Conservation (phyloP, 345 rosid genomes). For the Kernera saxatilis region DNA sequence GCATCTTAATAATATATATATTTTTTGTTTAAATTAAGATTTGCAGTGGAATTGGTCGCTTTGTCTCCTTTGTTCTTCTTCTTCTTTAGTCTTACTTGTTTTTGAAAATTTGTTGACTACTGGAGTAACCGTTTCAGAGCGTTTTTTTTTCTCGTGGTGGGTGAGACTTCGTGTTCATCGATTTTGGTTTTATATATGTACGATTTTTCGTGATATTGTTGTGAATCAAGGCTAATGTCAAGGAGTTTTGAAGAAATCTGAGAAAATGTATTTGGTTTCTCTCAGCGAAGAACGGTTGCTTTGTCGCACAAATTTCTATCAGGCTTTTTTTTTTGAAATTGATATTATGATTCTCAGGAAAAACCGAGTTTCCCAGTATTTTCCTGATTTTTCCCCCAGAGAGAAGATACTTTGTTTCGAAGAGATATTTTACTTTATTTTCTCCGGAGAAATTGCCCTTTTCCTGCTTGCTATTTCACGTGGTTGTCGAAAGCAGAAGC, state of each 20-base stretch:
- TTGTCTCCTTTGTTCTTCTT: background rate
- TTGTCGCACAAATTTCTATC: background rate
- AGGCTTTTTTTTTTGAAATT: background rate
- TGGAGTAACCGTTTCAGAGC: background rate
- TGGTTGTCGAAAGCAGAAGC: constrained; percentile 33
- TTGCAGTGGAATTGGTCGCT: constrained; percentile 13
- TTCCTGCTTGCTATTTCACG: constrained; percentile 20
- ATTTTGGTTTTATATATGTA: background rate
- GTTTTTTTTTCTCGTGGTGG: background rate
- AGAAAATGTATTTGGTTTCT: background rate
- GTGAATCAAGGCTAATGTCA: background rate
- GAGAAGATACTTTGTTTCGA: constrained; percentile 7
- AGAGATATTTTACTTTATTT: constrained; percentile 5
- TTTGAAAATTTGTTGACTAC: constrained; percentile 29
- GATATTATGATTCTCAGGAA: background rate
- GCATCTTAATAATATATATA: background rate
- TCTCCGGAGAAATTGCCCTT: constrained; percentile 10
- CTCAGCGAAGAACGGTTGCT: background rate
- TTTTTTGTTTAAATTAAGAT: background rate
- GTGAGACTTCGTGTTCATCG: background rate
- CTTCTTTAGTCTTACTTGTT: constrained; percentile 13
- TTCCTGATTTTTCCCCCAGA: background rate
- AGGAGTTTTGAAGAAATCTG: background rate
- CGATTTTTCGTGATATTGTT: background rate
- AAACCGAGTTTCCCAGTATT: background rate